phyloP scores from a whole-genome alignment of 495 filamentous ascomycete species.

The Podospora appendiculata region DNA sequence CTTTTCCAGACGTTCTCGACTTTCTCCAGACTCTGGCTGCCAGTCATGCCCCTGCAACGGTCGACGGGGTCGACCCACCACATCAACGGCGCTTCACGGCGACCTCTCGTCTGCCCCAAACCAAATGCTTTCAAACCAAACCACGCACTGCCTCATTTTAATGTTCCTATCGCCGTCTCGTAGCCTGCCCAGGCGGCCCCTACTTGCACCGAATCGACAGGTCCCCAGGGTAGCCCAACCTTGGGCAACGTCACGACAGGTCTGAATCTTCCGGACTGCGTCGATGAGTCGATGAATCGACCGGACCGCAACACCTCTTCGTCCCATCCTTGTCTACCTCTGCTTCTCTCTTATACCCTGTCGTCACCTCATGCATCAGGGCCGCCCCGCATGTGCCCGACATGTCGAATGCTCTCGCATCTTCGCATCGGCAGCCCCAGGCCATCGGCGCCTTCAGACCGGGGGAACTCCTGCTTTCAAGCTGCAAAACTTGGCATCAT shows the following conservation, averaged over 20 bases:
- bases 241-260: too few species aligned
- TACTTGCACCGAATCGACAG: too few species aligned
- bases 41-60: slow-evolving; percentile 7
- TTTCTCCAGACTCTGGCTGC: slow-evolving; percentile 5
- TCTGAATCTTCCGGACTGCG: too few species aligned
- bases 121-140: slow-evolving; percentile 10
- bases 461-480: background rate
- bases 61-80: background rate
- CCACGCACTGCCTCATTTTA: slow-evolving; percentile 18
- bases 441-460: background rate
- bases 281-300: background rate
- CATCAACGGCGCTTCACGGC: slow-evolving; percentile 12
- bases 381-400: background rate
- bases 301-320: background rate
- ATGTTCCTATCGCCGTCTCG: background rate
- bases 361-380: background rate
- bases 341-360: background rate
- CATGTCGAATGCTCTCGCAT: too few species aligned
- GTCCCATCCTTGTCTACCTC: too few species aligned
- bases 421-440: background rate
- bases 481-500: background rate
- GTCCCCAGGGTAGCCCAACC: too few species aligned
- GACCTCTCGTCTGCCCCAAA: slow-evolving; percentile 17
- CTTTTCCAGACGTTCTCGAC: slow-evolving; percentile 7
- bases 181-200: background rate